phyloP scores from a whole-genome alignment of 225 moss, liverwort and hornwort genomes.

The Neckera pumila region DNA sequence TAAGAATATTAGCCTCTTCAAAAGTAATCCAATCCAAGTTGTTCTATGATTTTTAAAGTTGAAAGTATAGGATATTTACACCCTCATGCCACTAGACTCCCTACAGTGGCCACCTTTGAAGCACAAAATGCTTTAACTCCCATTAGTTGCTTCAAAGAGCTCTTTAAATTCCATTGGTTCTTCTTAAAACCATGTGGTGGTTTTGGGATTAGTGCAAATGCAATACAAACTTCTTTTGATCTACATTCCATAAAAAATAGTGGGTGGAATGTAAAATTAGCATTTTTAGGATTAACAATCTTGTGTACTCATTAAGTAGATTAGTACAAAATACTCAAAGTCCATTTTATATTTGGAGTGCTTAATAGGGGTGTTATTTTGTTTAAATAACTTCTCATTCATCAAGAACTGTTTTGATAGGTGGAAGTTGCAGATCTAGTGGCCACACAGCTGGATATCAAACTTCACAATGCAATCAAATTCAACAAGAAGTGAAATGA shows the following conservation, averaged over 20 bases:
- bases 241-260: background rate
- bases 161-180: background rate
- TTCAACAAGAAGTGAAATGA: background rate
- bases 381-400: background rate
- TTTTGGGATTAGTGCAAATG: rapidly evolving
- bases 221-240: background rate
- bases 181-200: background rate
- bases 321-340: background rate
- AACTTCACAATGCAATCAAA: conserved; percentile 1
- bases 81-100: background rate
- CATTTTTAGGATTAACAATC: background rate
- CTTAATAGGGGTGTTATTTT: background rate
- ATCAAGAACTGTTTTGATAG: background rate
- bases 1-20: background rate
- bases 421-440: conserved; percentile 27
- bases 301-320: background rate
- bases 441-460: background rate
- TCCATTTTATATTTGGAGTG: background rate
- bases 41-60: background rate
- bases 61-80: background rate
- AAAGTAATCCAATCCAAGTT: background rate
- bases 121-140: rapidly evolving
- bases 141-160: background rate
- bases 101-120: rapidly evolving
- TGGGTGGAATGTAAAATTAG: rapidly evolving